Conservation (phyloP, 2,329 filamentous ascomycete genomes). For the Biscogniauxia mediterranea region DNA sequence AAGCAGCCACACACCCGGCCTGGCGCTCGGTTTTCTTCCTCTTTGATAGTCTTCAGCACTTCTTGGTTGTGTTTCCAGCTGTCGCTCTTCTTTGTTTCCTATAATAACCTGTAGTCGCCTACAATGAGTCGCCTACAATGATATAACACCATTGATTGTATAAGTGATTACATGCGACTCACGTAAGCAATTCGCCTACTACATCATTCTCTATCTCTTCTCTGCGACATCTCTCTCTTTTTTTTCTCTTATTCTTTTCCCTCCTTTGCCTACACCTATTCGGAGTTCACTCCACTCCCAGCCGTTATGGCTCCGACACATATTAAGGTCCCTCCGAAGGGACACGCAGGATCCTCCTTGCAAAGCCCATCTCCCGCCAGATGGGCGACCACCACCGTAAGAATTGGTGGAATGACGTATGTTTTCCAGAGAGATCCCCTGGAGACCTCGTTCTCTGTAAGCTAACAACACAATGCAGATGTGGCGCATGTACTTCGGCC, state of each 20-base stretch:
- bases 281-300: slow-evolving; percentile 7
- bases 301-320: slow-evolving; percentile 50
- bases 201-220: not conserved
- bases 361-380: slow-evolving; percentile 47
- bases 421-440: not conserved
- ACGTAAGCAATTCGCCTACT: slow-evolving; percentile 3
- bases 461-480: slow-evolving; percentile 56
- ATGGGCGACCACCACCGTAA: slow-evolving; percentile 88
- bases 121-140: slow-evolving; percentile 13
- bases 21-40: slow-evolving; percentile 21
- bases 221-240: not conserved
- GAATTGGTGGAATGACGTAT: slow-evolving; percentile 81
- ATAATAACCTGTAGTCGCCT: slow-evolving; percentile 1
- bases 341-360: slow-evolving; percentile 29
- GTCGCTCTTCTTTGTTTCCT: slow-evolving; percentile 6
- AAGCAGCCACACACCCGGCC: slow-evolving; percentile 14
- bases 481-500: slow-evolving; percentile 92
- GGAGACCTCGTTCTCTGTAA: not conserved
- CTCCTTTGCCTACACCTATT: not conserved
- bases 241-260: not conserved
- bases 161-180: slow-evolving; percentile 11
- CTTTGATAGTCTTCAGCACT: slow-evolving; percentile 2
- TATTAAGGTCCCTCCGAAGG: slow-evolving; percentile 46
- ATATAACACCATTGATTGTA: slow-evolving; percentile 20
- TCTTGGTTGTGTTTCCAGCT: not conserved